Evolutionary conservation across 768 basidiomycete genomes (phyloP), one percentile per base, ranked within the genome.

Genomic region (Auricularia heimuer): DNA sequence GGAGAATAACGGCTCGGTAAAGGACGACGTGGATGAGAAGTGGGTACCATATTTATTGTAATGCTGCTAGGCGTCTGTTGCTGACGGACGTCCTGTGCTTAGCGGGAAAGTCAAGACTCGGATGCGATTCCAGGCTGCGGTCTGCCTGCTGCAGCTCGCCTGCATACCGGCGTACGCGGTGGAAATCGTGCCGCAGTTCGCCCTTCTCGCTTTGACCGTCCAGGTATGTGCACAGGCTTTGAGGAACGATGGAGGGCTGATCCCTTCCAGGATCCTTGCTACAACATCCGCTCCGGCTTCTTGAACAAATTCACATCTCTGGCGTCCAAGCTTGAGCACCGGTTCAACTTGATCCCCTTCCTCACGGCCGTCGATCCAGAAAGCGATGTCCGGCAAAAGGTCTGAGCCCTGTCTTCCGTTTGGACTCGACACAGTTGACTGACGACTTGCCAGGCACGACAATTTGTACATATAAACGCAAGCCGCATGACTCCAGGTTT

Each of bases 321-420:
- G 33, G 72, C 77, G 3, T 82, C 85, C 42, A 87, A 88, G 74
- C 76, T 94, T 2, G 81, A 85, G 16, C 74, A 87, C 1, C 81
- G 84, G 21, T 95, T 88, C 77, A 92, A 94, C 71, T 78, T 90
- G 56, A 83, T 97, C 65, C 88, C 91, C 4, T 94, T 97, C 77
- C 76, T 99, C 56, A 87, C 90, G 0, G 88, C 94, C 0, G 88
- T 92, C 69, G 97, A 99, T 74, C 95, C 95, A 0, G 96, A 98
- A 67, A 73, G 74, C 29, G 95, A 98, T 65, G 82, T 94, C 35
- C 86, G 85, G 68, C 75, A 73, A 34, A 79, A 84, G 76, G 94
- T 90, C 64, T 68, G 83, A 61, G 14, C 18, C 37, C 37, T 12
- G 36, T 12, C 33, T 45, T 44, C 21, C 10, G 18, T 39, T 45